Conservation (phyloP, 2,329 filamentous ascomycete genomes). For the Epichloe gansuensis region DNA sequence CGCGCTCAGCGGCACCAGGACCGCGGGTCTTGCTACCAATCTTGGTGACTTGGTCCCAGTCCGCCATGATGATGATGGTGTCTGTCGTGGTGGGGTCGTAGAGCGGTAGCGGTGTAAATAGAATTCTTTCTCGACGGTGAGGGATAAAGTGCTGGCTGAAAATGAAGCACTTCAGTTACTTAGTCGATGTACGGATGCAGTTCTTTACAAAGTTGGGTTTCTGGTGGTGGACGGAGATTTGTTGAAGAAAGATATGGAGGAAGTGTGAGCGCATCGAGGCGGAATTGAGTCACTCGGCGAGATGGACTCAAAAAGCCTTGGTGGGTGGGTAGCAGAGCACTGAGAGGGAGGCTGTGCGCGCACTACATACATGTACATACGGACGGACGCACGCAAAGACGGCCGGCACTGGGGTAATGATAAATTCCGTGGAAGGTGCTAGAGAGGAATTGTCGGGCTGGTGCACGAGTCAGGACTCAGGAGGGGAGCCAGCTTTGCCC, state of each 20-base stretch:
- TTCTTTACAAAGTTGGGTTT: not conserved
- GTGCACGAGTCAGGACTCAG: not conserved
- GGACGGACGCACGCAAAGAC: not conserved
- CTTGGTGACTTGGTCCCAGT: constrained; percentile 85
- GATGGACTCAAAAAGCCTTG: constrained; percentile 13
- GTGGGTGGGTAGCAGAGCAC: constrained; percentile 7
- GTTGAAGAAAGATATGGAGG: constrained; percentile 16
- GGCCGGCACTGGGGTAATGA: not conserved
- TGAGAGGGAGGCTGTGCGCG: no score
- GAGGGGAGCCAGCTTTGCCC: not conserved
- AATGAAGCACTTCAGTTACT: not conserved
- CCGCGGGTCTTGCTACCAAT: constrained; percentile 78
- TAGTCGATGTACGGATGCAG: not conserved
- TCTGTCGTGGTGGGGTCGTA: constrained; percentile 9
- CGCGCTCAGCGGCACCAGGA: constrained; percentile 54
- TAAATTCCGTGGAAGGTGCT: constrained; percentile 7
- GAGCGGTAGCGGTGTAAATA: not conserved
- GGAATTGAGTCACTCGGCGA: constrained; percentile 27
- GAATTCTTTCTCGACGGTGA: not conserved
- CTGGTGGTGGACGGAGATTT: constrained; percentile 3
- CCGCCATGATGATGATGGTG: constrained; percentile 45
- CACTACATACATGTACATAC: no score
- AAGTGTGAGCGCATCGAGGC: constrained; percentile 18
- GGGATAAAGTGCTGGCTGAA: not conserved
- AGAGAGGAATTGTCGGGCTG: not conserved